These are phyloP conservation scores for Rhexocercosporidium sp. DNA, from an alignment of 2,329 filamentous ascomycete genomes.

Conservation along the genomic window DNA sequence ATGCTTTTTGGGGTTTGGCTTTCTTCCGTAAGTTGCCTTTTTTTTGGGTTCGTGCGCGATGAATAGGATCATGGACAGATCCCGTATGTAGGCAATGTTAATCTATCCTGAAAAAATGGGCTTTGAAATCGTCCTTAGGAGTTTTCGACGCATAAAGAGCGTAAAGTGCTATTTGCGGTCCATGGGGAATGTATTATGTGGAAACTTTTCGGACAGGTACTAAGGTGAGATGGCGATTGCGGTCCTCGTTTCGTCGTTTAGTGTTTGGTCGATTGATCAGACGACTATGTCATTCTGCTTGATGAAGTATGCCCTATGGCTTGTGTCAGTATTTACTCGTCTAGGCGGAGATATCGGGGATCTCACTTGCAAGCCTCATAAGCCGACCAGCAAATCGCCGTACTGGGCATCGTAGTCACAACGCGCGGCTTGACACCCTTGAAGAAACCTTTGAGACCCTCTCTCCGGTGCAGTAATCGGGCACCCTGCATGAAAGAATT, in stretches of 20 bases:
- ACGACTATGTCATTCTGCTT: constrained; percentile 51
- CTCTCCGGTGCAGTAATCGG: constrained; percentile 62
- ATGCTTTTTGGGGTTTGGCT: not conserved
- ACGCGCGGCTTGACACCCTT: constrained; percentile 90
- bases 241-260: constrained; percentile 2
- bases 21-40: constrained; percentile 7
- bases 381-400: constrained; percentile 96
- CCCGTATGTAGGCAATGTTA: not conserved
- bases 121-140: not conserved
- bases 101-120: constrained; percentile 14
- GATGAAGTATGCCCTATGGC: constrained; percentile 63
- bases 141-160: not conserved
- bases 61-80: not conserved
- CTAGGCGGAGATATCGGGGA: not conserved
- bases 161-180: not conserved
- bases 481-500: constrained; percentile 40
- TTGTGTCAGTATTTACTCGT: constrained; percentile 19
- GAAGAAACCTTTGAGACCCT: constrained; percentile 88
- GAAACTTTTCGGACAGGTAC: not conserved
- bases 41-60: not conserved
- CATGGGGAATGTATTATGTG: constrained; percentile 1
- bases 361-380: constrained; percentile 73
- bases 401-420: constrained; percentile 97
- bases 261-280: constrained; percentile 27
- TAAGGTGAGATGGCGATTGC: constrained; percentile 8